These are phyloP conservation scores for Helotiales sp. DNA, from an alignment of 2,329 filamentous ascomycete genomes.

Conservation along the genomic window DNA sequence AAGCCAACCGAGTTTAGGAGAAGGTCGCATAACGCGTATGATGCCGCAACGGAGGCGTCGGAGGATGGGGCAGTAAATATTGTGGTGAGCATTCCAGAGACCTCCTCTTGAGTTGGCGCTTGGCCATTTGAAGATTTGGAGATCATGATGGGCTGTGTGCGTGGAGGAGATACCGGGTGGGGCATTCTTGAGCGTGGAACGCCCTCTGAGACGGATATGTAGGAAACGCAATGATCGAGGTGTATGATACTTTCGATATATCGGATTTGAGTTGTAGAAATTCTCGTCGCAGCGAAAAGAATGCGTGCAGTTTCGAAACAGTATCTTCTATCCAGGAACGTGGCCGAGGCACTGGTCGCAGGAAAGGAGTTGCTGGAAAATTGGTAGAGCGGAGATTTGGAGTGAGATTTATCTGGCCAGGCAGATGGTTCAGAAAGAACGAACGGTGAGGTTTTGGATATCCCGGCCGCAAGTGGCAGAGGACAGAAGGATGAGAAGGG, in stretches of 20 bases:
- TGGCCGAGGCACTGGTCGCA: conserved; percentile 24
- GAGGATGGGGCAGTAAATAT: conserved; percentile 62
- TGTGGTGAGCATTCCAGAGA: conserved; percentile 62
- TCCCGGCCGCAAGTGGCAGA: conserved; percentile 37
- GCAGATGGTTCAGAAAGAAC: conserved; percentile 21
- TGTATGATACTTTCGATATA: conserved; percentile 8
- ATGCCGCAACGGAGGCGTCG: conserved; percentile 58
- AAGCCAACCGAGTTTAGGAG: conserved; percentile 65
- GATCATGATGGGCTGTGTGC: conserved; percentile 45
- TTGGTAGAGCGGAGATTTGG: conserved; percentile 31
- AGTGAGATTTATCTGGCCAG: conserved; percentile 25
- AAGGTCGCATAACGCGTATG: conserved; percentile 64
- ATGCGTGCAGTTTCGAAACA: conserved; percentile 25
- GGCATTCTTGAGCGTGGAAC: conserved; percentile 44
- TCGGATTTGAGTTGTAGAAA: conserved; percentile 3
- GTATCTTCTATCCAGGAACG: conserved; percentile 27
- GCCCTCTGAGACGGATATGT: conserved; percentile 20
- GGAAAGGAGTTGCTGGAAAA: conserved; percentile 13
- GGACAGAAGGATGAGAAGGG: conserved; percentile 20
- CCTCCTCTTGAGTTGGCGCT: conserved; percentile 62
- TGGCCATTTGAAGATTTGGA: conserved; percentile 43
- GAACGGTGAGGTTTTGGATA: conserved; percentile 18
- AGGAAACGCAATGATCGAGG: conserved; percentile 14
- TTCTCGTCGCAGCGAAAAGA: conserved; percentile 20
- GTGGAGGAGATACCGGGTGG: conserved; percentile 43